Base-by-base conservation (phyloP, 352 stramenopile genomes). In the Blastocystis sp. region DNA sequence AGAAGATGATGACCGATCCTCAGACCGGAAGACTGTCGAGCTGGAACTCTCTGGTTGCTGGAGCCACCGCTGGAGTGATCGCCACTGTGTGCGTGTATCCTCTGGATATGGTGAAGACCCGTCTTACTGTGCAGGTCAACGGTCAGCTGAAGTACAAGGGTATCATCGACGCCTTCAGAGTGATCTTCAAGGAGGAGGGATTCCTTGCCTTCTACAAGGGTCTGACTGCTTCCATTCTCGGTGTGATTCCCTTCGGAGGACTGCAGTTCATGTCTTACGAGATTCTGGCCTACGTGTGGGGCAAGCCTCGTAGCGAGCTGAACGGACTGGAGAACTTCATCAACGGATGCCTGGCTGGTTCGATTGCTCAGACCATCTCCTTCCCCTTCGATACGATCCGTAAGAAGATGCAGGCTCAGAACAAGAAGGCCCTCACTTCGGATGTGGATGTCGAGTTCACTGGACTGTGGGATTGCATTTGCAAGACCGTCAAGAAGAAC, bases 121-220 rank as follows among this genome's bases (percentile, higher is more conserved):
- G 71, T 78, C n/a, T 84, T 7, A 84, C 71, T 56, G 48, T 84
- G 38, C 71, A 84, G 48, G 38, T 59, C 27, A 73, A 78, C 18
- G 53, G 36, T 36, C 21, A 84, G 38, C 9, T 27, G 16, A 84
- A 84, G 48, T 84, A 84, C 32, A 84, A 84, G 14, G 71, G 71
- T 72, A 84, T 84, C 59, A 56, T 72, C 24, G 71, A 84, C 64
- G 53, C 53, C 29, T 84, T 84, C 71, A 7, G 40, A 21, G 48
- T 63, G 71, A 84, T 84, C 32, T 72, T 63, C 42, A 84, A 84
- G 59, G 53, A 84, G 48, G 71, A 84, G 48, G 71, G 71, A 42
- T 67, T 84, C 49, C 9, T 84, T 18, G 71, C 71, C 64, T 71
- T 84, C 16, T 84, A 84, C 71, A 84, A 84, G 71, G 71, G 71